Base-by-base conservation (phyloP, 805 yeast genomes). In the Suhomyces faveliae region DNA sequence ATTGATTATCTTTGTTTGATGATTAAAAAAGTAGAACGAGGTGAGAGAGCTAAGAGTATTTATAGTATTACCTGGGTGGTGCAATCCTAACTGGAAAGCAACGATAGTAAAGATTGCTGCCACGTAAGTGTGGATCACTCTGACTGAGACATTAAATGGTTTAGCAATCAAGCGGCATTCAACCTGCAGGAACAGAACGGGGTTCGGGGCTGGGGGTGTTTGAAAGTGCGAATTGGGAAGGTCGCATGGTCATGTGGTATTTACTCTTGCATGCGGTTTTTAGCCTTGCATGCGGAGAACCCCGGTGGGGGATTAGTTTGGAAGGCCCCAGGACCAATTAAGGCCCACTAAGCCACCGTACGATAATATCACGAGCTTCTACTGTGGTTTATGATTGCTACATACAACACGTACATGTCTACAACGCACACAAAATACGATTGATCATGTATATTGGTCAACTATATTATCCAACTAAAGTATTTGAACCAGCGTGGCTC, bases 401-500 rank as follows among this genome's bases (percentile, higher is more conserved):
- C 29, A 25, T 25, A 25, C 15, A 27, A 27, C 30, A n/a, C n/a
- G n/a, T n/a, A n/a, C n/a, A n/a, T 9, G 15, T 27, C 15, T 27
- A 27, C 30, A 27, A 5, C 9, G 6, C 30, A 27, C 30, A 27
- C 12, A 27, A 27, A 9, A 15, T n/a, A 27, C 30, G 5, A 27
- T n/a, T 21, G 29, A 42, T 40, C 40, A 70, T 51, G 30, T 27
- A 27, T 27, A 27, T 27, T 27, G 30, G 30, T 27, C 30, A 27
- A 4, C 37, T 33, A 33, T 17, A 33, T 15, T 13, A 40, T 4
- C 77, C 77, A 73, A n/a, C 63, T 61, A 46, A 88, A 67, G 59
- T 82, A 87, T 59, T 81, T 85, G 67, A 88, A 88, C 96, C 96
- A 89, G 57, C 74, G 83, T 3, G 97, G 97, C 60, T 89, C 96